Evolutionary conservation across 192 early-diverging fungal species (phyloP).

Genomic region (Tieghemiomyces parasiticus): DNA sequence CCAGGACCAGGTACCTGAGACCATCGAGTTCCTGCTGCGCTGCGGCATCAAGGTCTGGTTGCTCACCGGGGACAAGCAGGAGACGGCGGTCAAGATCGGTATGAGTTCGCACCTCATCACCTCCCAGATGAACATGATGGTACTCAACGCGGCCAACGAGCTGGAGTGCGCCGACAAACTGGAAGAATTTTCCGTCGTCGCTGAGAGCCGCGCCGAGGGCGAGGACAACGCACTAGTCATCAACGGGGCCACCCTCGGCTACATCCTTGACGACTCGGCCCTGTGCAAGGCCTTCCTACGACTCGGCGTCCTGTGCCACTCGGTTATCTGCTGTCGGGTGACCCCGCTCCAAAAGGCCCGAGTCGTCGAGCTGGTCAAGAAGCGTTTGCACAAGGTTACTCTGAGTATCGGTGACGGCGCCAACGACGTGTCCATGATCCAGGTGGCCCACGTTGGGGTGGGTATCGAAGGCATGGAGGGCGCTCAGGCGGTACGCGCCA

Average conservation of each 20-base stretch:
- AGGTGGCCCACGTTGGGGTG: slow-evolving; percentile 83
- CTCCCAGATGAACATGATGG: slow-evolving; percentile 52
- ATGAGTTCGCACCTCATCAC: slow-evolving; percentile 63
- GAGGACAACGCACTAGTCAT: slow-evolving; percentile 56
- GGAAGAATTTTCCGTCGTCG: slow-evolving; percentile 12
- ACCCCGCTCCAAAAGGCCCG: slow-evolving; percentile 82
- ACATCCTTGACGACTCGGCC: slow-evolving; percentile 17
- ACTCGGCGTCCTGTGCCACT: slow-evolving; percentile 33
- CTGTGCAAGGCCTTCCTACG: slow-evolving; percentile 29
- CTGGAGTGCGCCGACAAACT: slow-evolving; percentile 17
- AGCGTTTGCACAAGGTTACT: slow-evolving; percentile 35
- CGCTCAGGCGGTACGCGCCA: slow-evolving; percentile 66
- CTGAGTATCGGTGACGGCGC: slow-evolving; percentile 86
- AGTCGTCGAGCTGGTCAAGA: slow-evolving; percentile 50
- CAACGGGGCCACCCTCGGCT: slow-evolving; percentile 54
- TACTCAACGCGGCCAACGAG: slow-evolving; percentile 27
- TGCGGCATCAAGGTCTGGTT: slow-evolving; percentile 97
- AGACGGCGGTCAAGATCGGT: slow-evolving; percentile 98
- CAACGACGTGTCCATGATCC: slow-evolving; percentile 94
- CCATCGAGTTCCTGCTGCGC: slow-evolving; percentile 64
- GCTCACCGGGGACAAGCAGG: slow-evolving; percentile 93
- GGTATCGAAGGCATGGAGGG: slow-evolving; percentile 86
- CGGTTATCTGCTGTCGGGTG: slow-evolving; percentile 84
- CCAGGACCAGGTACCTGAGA: slow-evolving; percentile 89
- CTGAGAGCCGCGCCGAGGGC: neutral